Base-by-base conservation (phyloP, 2,329 filamentous ascomycete species). In the Xylariaceae sp. region DNA sequence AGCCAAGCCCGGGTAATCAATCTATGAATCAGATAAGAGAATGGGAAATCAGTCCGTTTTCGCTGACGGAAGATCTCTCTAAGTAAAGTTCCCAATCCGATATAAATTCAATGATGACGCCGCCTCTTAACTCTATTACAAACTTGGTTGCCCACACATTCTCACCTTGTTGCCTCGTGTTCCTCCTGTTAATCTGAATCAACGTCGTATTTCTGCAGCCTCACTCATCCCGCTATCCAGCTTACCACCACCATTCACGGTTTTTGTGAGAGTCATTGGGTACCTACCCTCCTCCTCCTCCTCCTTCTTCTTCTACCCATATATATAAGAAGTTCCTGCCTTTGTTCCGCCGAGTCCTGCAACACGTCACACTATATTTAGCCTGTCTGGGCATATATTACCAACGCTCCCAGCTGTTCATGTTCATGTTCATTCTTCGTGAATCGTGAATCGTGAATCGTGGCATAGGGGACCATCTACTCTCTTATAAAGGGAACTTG, bases 341-440 rank as follows among this genome's bases (percentile, higher is more conserved):
- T 37, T 11, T 3, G 12, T 37, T 11, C 12, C 8, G 4, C 3
- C 37, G 32, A 7, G 46, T 35, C 34, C 42, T 53, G 57, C 51
- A 39, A 48, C 52, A 59, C 57, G 57, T 57, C 42, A 54, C 57
- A 60, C 57, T 11, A 52, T 46, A 49, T 54, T 39, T 29, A 46
- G 39, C 37, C 35, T 27, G n/a, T 45, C 30, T 59, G 19, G 19
- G 19, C 19, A 19, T 19, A 19, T 19, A 19, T 19, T 19, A 19
- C 19, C 19, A 19, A 19, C 19, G 19, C 19, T 19, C 19, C 19
- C 19, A 19, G 19, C 19, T 19, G 19, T 19, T 19, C 19, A 19
- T 19, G 19, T 19, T 19, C 19, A 19, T 19, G 19, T 19, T 31
- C 41, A 39, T 41, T 50, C 35, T 12, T 37, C 19, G 19, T 19